Evolutionary conservation across 129 eudicot genomes (phyloP).

Genomic region (Flaveria trinervia): DNA sequence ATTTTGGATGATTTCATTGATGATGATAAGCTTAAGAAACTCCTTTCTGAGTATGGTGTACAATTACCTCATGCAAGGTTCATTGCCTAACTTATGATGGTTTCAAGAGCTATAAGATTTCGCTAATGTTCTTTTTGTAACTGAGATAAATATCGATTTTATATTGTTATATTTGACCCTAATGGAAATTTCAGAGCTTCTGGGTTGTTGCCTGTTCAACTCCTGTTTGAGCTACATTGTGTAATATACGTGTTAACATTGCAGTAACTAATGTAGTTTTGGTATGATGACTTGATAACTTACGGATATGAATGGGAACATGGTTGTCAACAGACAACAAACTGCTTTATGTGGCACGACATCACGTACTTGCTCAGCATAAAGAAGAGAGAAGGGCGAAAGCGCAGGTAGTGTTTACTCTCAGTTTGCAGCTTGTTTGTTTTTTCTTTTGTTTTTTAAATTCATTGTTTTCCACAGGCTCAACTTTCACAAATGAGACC

Average conservation of each 20-base stretch:
- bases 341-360: no score
- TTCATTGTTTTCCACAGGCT: constrained; percentile 43
- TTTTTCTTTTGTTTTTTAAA: background rate
- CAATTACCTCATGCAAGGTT: constrained; percentile 55
- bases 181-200: constrained; percentile 68
- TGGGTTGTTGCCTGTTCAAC: constrained; percentile 66
- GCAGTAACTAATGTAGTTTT: no score
- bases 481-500: constrained; percentile 87
- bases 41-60: constrained; percentile 44
- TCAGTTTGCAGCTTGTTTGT: no score
- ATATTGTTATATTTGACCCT: constrained; percentile 69
- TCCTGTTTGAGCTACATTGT: constrained; percentile 12
- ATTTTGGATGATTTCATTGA: constrained; percentile 45
- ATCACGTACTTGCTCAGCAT: no score
- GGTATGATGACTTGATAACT: no score
- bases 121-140: background rate
- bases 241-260: background rate
- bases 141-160: background rate
- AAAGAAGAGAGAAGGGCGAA: no score
- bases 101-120: background rate
- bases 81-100: background rate
- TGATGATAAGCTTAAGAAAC: constrained; percentile 47
- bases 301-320: no score
- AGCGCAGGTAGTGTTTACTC: no score
- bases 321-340: no score